phyloP scores from a whole-genome alignment of 495 filamentous ascomycete genomes.

The Xylaria longipes region DNA sequence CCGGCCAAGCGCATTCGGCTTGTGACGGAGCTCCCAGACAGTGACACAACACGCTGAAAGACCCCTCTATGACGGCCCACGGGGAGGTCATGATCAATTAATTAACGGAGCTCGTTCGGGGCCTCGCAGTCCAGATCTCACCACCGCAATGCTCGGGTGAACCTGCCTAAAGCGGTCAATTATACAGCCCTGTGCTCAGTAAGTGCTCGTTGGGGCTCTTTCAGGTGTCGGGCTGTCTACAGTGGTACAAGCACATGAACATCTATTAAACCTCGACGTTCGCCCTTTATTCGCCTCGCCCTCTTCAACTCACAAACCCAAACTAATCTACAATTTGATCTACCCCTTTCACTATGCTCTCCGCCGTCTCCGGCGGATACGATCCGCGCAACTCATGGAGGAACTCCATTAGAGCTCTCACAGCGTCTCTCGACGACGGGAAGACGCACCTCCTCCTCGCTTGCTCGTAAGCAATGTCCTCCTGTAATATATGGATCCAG shows the following conservation, averaged over 20 bases:
- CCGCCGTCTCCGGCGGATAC: slow-evolving; percentile 41
- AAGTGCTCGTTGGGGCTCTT: neutral
- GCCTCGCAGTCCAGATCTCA: neutral
- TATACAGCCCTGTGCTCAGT: slow-evolving; percentile 11
- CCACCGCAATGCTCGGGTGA: slow-evolving; percentile 6
- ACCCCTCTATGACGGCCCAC: slow-evolving; percentile 10
- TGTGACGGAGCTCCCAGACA: slow-evolving; percentile 12
- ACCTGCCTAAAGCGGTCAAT: slow-evolving; percentile 17
- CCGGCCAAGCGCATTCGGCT: slow-evolving; percentile 17
- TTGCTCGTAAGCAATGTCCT: slow-evolving; percentile 58
- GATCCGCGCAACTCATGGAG: slow-evolving; percentile 40
- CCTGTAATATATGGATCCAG: neutral
- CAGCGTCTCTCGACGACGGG: slow-evolving; percentile 56
- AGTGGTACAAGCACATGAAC: neutral
- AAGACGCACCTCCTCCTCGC: slow-evolving; percentile 83
- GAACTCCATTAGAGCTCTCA: slow-evolving; percentile 38
- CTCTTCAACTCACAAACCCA: neutral
- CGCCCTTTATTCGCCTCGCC: neutral
- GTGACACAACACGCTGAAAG: neutral
- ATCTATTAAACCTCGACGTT: slow-evolving; percentile 5
- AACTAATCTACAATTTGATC: neutral
- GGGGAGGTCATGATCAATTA: neutral
- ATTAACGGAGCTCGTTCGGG: neutral
- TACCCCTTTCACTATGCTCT: slow-evolving; percentile 38
- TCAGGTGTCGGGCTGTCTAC: neutral